A percentile compares a stretch with the other conserved stretches of the same genome.
Evolutionary conservation across 331 rosid species (phyloP).

Genomic region (Quercus tomentella): DNA sequence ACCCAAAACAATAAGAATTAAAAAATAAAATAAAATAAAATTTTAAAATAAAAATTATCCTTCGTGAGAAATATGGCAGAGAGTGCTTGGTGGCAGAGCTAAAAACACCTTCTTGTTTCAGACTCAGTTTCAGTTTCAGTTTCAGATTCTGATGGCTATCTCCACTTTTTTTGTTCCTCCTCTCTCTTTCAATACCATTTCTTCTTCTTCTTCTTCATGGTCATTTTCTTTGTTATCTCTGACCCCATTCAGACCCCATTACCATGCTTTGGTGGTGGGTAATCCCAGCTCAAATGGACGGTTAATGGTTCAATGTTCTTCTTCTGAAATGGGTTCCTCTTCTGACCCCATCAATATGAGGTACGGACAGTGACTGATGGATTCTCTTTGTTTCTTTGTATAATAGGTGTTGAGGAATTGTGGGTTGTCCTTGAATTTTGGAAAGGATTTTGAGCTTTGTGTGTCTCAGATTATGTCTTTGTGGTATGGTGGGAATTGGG

Average conservation of each 20-base stretch:
- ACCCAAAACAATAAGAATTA: too few species aligned
- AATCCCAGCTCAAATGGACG: slow-evolving; percentile 17
- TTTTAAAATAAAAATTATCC: neutral
- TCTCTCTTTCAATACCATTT: slow-evolving; percentile 26
- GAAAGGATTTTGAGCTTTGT: neutral
- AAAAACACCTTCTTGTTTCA: neutral
- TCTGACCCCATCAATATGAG: slow-evolving; percentile 47
- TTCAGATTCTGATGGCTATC: slow-evolving; percentile 37
- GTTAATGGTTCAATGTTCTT: slow-evolving; percentile 35
- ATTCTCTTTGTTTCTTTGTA: neutral
- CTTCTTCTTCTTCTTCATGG: slow-evolving; percentile 15
- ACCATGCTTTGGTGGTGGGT: neutral
- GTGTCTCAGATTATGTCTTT: slow-evolving; percentile 6
- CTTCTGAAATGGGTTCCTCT: slow-evolving; percentile 41
- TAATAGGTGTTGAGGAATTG: neutral
- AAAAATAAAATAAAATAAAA: neutral
- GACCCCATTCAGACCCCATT: slow-evolving; percentile 23
- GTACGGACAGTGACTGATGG: slow-evolving; percentile 13
- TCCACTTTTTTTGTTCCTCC: slow-evolving; percentile 21
- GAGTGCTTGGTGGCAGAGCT: neutral
- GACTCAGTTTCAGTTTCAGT: neutral
- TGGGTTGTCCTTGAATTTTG: neutral
- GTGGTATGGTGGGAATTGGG: neutral
- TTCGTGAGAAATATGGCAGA: neutral
- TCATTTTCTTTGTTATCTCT: slow-evolving; percentile 21